Evolutionary conservation across 1,284 basidiomycete genomes (phyloP), one percentile per base, ranked within the genome.

Genomic region (Mrakiaceae sp.): DNA sequence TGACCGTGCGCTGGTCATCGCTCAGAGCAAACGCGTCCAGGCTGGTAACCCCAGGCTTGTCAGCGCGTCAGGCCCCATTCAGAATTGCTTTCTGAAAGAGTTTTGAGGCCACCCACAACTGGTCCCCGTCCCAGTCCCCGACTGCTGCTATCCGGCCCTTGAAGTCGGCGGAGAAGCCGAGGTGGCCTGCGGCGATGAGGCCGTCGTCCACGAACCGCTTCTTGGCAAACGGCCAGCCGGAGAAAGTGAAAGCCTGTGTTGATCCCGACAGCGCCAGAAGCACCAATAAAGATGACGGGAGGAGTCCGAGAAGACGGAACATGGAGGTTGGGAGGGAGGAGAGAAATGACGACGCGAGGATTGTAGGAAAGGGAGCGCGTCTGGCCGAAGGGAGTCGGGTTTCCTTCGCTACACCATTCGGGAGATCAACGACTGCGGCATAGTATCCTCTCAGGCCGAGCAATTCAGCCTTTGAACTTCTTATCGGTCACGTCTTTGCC

Each of bases 121-220:
- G 92, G 75, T 98, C 93, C 4, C 89, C 93, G 74, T 97, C 86
- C 75, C 91, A 94, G 77, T 98, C 95, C 44, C 91, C 95, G 72
- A 93, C 88, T 2, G 93, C 94, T 58, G 90, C 81, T 43, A 96
- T 81, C 64, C 88, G 82, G 39, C 83, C 84, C 51, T 84, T 68
- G 16, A 74, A 81, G n/a, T 79, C 79, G 50, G 81, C 81, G 16
- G 27, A 27, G 27, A 98, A 77, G 0, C 93, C 94, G 70, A 96
- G 80, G 0, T 83, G 77, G 2, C 92, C 94, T 1, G 91, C 87
- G 69, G 84, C 80, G 67, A 96, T 80, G 57, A 98, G 81, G 0
- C 87, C 83, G 71, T 95, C 94, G 62, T 86, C 84, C n/a, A 82
- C 85, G 79, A 93, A 96, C 53, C 90, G 81, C 74, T 93, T 88